Conservation (phyloP, 2,329 filamentous ascomycete genomes). For the Ambrosiella xylebori region DNA sequence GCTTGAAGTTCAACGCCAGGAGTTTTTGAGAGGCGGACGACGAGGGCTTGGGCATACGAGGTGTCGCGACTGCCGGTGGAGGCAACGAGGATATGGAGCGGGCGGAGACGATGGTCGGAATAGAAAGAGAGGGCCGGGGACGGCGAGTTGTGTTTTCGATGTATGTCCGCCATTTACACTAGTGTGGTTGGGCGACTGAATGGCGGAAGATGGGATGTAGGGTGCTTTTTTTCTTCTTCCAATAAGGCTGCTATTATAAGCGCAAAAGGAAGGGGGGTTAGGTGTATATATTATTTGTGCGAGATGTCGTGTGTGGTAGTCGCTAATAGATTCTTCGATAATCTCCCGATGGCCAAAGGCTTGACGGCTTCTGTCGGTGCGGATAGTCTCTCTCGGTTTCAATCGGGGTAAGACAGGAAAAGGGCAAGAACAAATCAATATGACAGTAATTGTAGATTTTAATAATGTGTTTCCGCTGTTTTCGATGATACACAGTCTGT, state of each 20-base stretch:
- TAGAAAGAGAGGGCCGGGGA: conserved; percentile 21
- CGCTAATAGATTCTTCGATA: too few species aligned
- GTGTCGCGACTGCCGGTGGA: conserved; percentile 48
- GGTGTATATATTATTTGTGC: too few species aligned
- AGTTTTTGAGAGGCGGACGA: conserved; percentile 49
- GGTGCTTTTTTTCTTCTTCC: neutral
- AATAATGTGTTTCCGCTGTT: neutral
- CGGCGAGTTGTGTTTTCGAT: conserved; percentile 7
- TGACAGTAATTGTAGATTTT: neutral
- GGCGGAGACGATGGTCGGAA: conserved; percentile 20
- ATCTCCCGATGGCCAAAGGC: too few species aligned
- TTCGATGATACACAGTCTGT: neutral
- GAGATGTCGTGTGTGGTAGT: too few species aligned
- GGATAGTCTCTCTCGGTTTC: too few species aligned
- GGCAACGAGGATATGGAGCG: conserved; percentile 42
- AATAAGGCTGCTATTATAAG: too few species aligned
- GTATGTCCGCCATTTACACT: conserved; percentile 11
- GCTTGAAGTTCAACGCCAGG: conserved; percentile 42
- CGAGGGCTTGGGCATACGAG: conserved; percentile 47
- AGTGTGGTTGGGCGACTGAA: neutral
- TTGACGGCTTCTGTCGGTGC: too few species aligned
- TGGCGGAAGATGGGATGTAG: neutral
- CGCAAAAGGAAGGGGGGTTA: too few species aligned
- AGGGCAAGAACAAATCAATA: too few species aligned
- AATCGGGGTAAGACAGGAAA: too few species aligned